Evolutionary conservation across 1,284 basidiomycete species (phyloP), one percentile per base, ranked within the genome.

Genomic region (Polyporus tsugae): DNA sequence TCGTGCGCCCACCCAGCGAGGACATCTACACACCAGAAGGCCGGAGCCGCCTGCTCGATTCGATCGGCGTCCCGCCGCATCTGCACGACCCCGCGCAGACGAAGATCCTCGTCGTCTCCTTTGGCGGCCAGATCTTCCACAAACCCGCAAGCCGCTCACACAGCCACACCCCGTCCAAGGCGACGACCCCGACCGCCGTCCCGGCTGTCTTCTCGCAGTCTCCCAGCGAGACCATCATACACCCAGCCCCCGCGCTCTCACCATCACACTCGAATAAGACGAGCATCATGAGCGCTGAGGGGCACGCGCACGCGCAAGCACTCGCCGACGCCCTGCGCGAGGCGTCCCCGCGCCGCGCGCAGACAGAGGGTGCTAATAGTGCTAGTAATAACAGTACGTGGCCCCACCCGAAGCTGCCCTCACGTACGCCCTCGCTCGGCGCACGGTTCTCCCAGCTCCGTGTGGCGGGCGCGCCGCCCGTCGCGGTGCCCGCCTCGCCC

Each of bases 121-220:
- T 94, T 75, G 92, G 92, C 6, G 92, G 92, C 0, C 92, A 94
- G 74, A 81, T 89, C 17, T 90, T 94, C 77, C 86, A 87, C 63
- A 84, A 84, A 41, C 91, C 91, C 4, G 79, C 79, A 17, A 86
- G 83, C 66, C 78, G 77, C 7, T 69, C 73, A 1, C 72, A 75
- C 71, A 76, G 74, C 67, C 75, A 72, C 52, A 68, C 72, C 0
- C 65, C 72, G 1, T 76, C 75, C 25, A 70, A 69, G 44, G 65
- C 66, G 4, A 7, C 49, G 7, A 75, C 74, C 10, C 73, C 74
- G 5, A 38, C 15, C 2, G 33, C 41, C 22, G 19, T 62, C 10
- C 60, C 41, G 11, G 25, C 49, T 1, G 59, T 17, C 9, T 17
- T 52, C 35, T 36, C 55, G 2, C 19, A 22, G 6, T 49, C 42